phyloP scores from a whole-genome alignment of 805 yeast species.

The Babjeviella inositovora region DNA sequence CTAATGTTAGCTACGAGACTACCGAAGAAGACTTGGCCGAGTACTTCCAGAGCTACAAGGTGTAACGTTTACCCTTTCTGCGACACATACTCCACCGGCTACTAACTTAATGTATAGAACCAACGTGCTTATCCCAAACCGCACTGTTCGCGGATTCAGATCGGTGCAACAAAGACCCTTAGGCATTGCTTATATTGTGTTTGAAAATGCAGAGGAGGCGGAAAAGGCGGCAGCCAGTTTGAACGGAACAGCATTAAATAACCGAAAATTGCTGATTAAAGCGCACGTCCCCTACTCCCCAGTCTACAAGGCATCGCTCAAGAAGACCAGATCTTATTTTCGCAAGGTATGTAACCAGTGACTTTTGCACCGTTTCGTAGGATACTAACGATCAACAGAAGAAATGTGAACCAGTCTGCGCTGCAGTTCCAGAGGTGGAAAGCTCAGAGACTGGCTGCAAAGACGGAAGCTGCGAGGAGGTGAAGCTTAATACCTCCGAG shows the following conservation, averaged over 20 bases:
- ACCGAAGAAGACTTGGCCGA: constrained; percentile 34
- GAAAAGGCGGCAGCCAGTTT: constrained; percentile 10
- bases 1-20: constrained; percentile 34
- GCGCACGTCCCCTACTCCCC: constrained; percentile 25
- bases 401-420: too few species aligned
- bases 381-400: too few species aligned
- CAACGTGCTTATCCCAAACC: constrained; percentile 35
- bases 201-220: constrained; percentile 12
- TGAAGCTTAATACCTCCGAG: too few species aligned
- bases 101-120: constrained; percentile 4
- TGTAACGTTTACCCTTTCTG: constrained; percentile 16
- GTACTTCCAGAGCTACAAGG: constrained; percentile 23
- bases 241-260: constrained; percentile 12
- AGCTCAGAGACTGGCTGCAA: too few species aligned
- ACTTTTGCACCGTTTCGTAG: too few species aligned
- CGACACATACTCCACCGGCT: constrained; percentile 2
- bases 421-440: too few species aligned
- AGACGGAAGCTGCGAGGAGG: too few species aligned
- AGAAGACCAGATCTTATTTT: too few species aligned
- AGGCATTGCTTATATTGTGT: constrained; percentile 34
- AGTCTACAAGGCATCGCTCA: too few species aligned
- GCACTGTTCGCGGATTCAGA: constrained; percentile 29
- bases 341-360: too few species aligned
- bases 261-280: constrained; percentile 20
- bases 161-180: constrained; percentile 22